These are phyloP conservation scores for Blastobotrys petasosporus DNA, from an alignment of 1,139 yeast species.

Conservation along the genomic window DNA sequence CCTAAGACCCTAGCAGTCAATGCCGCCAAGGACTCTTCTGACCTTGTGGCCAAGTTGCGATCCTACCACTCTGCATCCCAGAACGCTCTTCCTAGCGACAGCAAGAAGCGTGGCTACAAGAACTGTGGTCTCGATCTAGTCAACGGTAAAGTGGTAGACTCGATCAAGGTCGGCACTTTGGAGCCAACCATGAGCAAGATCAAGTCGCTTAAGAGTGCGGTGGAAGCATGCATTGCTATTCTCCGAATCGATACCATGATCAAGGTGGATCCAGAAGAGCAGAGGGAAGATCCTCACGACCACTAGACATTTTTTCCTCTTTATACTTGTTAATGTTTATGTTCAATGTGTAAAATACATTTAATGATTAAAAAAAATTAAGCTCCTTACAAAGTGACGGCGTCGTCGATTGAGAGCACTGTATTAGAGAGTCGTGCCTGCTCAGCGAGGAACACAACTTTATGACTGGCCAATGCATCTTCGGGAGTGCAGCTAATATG, in stretches of 20 bases:
- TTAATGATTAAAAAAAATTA: too few relatives aligned
- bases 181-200: constrained; percentile 94
- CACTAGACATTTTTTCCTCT: constrained; percentile 15
- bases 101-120: constrained; percentile 76
- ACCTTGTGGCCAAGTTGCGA: constrained; percentile 88
- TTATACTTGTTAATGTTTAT: background rate
- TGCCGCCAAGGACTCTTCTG: constrained; percentile 96
- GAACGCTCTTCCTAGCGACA: constrained; percentile 71
- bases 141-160: constrained; percentile 88
- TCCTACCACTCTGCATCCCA: constrained; percentile 97
- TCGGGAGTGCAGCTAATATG: constrained; percentile 25
- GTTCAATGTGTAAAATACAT: too few relatives aligned
- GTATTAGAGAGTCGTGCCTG: constrained; percentile 20
- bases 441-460: constrained; percentile 27
- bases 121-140: constrained; percentile 90
- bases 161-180: constrained; percentile 74
- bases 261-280: constrained; percentile 93
- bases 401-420: constrained; percentile 16
- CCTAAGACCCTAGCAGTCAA: constrained; percentile 97
- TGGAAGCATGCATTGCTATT: constrained; percentile 97
- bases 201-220: constrained; percentile 87
- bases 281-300: constrained; percentile 60
- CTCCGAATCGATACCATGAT: constrained; percentile 98
- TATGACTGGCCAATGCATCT: constrained; percentile 23
- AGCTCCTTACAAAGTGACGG: constrained; percentile 5